Conservation (phyloP, 257 asterid species). For the Thymus mandschuricus region DNA sequence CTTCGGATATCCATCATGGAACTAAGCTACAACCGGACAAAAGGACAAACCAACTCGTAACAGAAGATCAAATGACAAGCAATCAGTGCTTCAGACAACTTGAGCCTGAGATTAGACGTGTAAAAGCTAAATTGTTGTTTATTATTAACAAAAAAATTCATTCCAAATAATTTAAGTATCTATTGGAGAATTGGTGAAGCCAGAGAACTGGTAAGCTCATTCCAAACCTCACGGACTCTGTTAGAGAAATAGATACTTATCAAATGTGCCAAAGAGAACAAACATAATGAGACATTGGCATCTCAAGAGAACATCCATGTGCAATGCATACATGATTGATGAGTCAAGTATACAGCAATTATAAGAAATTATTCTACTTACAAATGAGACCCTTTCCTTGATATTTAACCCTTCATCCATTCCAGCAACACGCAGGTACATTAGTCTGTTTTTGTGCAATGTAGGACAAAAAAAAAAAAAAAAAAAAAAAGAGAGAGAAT, state of each 20-base stretch:
- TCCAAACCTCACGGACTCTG: conserved; percentile 10
- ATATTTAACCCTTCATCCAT: conserved; percentile 88
- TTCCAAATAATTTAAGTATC: conserved; percentile 12
- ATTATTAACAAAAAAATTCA: conserved; percentile 13
- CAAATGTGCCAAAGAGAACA: conserved; percentile 15
- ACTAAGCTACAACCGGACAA: conserved; percentile 63
- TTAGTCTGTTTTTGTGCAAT: conserved; percentile 56
- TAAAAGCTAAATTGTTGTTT: conserved; percentile 21
- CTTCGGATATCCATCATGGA: conserved; percentile 95
- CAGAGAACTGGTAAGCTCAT: neutral
- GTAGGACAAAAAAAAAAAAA: conserved; percentile 5
- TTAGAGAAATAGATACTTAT: conserved; percentile 4
- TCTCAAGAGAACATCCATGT: conserved; percentile 10
- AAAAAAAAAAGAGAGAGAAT: neutral
- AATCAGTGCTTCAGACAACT: conserved; percentile 8
- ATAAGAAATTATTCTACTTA: conserved; percentile 45
- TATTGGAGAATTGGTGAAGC: conserved; percentile 10
- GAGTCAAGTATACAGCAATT: no score
- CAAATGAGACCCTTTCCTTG: conserved; percentile 85
- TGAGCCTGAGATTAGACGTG: conserved; percentile 18
- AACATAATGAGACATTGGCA: conserved; percentile 15
- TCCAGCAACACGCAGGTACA: conserved; percentile 88
- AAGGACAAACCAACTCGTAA: conserved; percentile 25
- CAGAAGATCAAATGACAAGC: conserved; percentile 21
- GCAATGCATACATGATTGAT: conserved; percentile 16